Evolutionary conservation across 768 basidiomycete genomes (phyloP).

Genomic region (Boletus reticulatus): DNA sequence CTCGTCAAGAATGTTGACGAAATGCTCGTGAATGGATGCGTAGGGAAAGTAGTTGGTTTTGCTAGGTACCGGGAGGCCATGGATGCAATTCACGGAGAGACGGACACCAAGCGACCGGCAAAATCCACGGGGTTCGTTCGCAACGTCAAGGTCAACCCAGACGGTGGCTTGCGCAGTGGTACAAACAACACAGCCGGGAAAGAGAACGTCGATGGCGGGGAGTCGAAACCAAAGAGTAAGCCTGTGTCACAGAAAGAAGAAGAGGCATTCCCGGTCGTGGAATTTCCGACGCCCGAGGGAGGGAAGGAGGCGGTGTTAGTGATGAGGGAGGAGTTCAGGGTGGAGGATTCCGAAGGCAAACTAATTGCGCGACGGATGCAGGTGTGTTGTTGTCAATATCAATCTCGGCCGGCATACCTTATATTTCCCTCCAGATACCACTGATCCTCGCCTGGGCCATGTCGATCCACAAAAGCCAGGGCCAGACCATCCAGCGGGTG

Average conservation of each 20-base stretch:
- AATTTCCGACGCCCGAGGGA: conserved; percentile 42
- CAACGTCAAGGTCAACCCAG: conserved; percentile 31
- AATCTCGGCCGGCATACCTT: background rate
- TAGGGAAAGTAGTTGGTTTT: conserved; percentile 63
- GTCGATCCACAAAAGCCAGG: conserved; percentile 78
- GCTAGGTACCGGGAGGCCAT: conserved; percentile 24
- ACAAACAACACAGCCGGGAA: conserved; percentile 22
- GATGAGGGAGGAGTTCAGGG: conserved; percentile 50
- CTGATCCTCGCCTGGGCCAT: conserved; percentile 78
- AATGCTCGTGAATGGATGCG: conserved; percentile 66
- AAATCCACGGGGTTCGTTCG: conserved; percentile 36
- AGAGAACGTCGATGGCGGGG: conserved; percentile 31
- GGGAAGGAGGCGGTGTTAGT: conserved; percentile 46
- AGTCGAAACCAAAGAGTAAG: conserved; percentile 21
- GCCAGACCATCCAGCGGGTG: conserved; percentile 66
- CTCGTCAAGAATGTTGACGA: conserved; percentile 65
- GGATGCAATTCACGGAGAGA: conserved; percentile 17
- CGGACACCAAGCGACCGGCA: conserved; percentile 21
- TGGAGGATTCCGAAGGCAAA: conserved; percentile 52
- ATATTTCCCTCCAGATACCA: conserved; percentile 46
- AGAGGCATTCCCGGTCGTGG: conserved; percentile 45
- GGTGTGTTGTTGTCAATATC: conserved; percentile 16
- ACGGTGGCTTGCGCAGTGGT: conserved; percentile 22
- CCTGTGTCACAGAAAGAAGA: conserved; percentile 36
- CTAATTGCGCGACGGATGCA: conserved; percentile 47